phyloP scores from a whole-genome alignment of 192 early-diverging fungal species.

The Coemansia aciculifera region DNA sequence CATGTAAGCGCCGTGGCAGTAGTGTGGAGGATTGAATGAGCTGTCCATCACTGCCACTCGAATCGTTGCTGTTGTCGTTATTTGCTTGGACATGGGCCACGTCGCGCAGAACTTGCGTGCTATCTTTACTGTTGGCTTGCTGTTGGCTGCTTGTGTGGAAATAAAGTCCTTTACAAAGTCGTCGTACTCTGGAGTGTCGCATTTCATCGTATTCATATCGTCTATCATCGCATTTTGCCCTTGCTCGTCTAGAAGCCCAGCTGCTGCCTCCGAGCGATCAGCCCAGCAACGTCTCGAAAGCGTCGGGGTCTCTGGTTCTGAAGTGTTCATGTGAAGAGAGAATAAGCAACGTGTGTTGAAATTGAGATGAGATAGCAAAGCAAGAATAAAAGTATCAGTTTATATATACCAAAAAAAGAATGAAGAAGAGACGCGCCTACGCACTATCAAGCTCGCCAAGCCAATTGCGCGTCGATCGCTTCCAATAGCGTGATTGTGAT shows the following conservation, averaged over 20 bases:
- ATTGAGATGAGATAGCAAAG: neutral
- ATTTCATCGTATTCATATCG: slow-evolving; percentile 28
- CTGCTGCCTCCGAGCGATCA: neutral
- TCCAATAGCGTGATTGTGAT: neutral
- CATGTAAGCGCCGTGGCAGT: slow-evolving; percentile 50
- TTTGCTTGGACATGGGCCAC: slow-evolving; percentile 25
- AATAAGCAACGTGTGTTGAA: neutral
- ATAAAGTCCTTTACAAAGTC: slow-evolving; percentile 41
- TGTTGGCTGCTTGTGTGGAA: neutral
- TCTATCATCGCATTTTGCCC: slow-evolving; percentile 16
- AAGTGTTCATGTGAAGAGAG: neutral
- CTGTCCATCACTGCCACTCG: slow-evolving; percentile 67
- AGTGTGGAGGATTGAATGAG: slow-evolving; percentile 75
- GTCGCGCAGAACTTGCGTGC: slow-evolving; percentile 35
- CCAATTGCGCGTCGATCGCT: neutral
- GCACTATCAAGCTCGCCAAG: too few relatives aligned
- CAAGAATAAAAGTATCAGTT: too few relatives aligned
- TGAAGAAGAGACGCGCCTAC: too few relatives aligned
- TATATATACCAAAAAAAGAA: too few relatives aligned
- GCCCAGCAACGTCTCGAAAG: neutral
- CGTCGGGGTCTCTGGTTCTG: neutral
- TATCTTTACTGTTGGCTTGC: slow-evolving; percentile 19
- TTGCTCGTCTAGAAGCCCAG: neutral
- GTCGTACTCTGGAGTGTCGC: slow-evolving; percentile 42
- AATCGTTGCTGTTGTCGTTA: neutral